Evolutionary conservation across 495 filamentous ascomycete species (phyloP), one percentile per base, ranked within the genome.

Genomic region (Trichoderma virens): DNA sequence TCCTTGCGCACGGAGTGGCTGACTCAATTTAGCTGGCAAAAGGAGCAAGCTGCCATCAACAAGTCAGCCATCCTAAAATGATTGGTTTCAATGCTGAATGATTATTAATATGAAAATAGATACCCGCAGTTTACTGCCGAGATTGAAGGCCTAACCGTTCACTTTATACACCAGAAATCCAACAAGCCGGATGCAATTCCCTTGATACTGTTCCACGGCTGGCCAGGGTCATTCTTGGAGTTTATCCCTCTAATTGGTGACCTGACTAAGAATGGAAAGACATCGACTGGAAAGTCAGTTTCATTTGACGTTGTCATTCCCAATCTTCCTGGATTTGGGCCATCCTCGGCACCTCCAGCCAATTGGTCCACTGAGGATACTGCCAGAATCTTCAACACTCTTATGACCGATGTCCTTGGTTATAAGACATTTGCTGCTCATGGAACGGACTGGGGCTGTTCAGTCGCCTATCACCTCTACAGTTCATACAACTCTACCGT

Each of bases 371-470:
- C 25, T 16, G 41, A 56, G 8, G 66, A 67, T n/a, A 62, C 66
- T 2, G 63, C 62, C 18, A 38, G 66, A 7, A 32, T 67, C 5
- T 65, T 62, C 62, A 47, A 64, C 64, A 61, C 38, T 18, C 38
- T 66, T 18, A 59, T 25, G 13, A 56, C 28, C 1, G 59, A 61
- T 6, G 28, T 62, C 5, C 66, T 76, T 13, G 72, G 70, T 1
- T 76, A 75, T 45, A 6, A 62, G 2, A 62, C 34, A 28, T 75
- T 70, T 62, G 67, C 68, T 16, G 65, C 65, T 4, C 72, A 75
- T 41, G 72, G 73, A 8, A 70, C 72, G 5, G 76, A 77, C 64
- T 76, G 70, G 67, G 76, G 75, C 23, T 62, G 65, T 16, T 60
- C 68, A 31, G 62, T 76, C 20, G 65, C 63, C 1, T 68, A 69